A percentile compares a stretch with the other conserved stretches of the same genome.
Evolutionary conservation across 2,329 filamentous ascomycete species (phyloP).

Genomic region (Bipolaris zeicola): DNA sequence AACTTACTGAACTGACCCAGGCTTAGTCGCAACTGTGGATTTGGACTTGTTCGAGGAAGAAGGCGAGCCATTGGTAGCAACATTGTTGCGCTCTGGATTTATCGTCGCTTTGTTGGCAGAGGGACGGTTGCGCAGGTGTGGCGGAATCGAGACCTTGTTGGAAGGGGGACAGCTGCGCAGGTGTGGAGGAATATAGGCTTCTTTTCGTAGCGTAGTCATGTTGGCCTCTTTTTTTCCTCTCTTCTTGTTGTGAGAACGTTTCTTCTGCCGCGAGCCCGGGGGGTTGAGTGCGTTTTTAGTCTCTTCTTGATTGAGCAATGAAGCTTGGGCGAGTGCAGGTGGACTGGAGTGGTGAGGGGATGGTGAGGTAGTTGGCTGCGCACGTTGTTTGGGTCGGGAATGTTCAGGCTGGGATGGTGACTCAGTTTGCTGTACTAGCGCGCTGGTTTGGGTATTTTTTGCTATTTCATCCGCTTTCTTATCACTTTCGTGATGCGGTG

Average conservation of each 20-base stretch:
- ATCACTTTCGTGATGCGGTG: background rate
- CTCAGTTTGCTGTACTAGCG: slow-evolving; percentile 11
- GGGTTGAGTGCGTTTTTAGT: background rate
- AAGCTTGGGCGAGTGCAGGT: slow-evolving; percentile 1
- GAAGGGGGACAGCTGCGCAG: slow-evolving; percentile 21
- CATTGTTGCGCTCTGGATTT: slow-evolving; percentile 6
- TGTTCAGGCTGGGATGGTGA: background rate
- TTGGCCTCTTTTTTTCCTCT: background rate
- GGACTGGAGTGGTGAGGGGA: slow-evolving; percentile 2
- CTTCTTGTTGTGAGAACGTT: slow-evolving; percentile 1
- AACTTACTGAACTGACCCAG: slow-evolving; percentile 20
- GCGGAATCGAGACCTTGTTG: slow-evolving; percentile 25
- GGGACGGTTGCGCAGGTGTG: slow-evolving; percentile 30
- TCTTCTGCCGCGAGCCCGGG: background rate
- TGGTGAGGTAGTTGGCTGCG: slow-evolving; percentile 2
- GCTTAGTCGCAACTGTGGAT: background rate
- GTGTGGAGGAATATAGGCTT: slow-evolving; percentile 33
- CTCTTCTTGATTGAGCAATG: background rate
- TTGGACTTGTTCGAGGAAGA: slow-evolving; percentile 15
- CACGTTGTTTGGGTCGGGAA: slow-evolving; percentile 1
- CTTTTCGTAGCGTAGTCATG: slow-evolving; percentile 10
- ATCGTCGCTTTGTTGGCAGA: slow-evolving; percentile 2
- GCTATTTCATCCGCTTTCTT: background rate
- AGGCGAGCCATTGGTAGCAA: slow-evolving; percentile 3
- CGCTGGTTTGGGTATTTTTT: background rate